A percentile compares a stretch with the other conserved stretches of the same genome.
These are phyloP conservation scores for Castanopsis chinensis DNA, from an alignment of 306 rosid genomes.

Conservation along the genomic window DNA sequence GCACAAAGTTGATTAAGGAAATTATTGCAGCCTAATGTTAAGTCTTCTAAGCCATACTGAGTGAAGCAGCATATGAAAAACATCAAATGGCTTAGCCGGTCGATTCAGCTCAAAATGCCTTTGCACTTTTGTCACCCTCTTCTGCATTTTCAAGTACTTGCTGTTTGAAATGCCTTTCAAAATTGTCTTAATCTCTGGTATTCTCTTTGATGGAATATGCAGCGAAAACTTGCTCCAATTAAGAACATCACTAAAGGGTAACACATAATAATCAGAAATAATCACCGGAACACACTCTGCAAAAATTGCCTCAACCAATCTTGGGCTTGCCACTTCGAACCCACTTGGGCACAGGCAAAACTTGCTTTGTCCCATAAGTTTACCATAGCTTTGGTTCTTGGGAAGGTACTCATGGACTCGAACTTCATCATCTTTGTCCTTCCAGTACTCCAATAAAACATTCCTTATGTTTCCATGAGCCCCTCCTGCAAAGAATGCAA, in stretches of 20 bases:
- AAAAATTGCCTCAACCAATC: constrained; percentile 67
- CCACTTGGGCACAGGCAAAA: constrained; percentile 89
- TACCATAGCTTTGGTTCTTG: constrained; percentile 45
- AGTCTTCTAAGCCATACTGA: constrained; percentile 72
- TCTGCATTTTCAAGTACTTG: constrained; percentile 45
- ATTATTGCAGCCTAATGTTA: constrained; percentile 1
- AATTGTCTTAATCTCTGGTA: constrained; percentile 55
- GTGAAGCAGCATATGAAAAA: constrained; percentile 75
- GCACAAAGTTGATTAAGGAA: too few relatives aligned
- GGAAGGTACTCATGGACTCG: constrained; percentile 65
- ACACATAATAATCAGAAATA: constrained; percentile 46
- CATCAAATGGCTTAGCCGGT: constrained; percentile 68
- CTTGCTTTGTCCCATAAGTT: constrained; percentile 60
- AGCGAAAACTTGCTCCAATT: constrained; percentile 66
- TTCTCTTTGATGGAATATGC: constrained; percentile 39
- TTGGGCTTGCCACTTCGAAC: constrained; percentile 81
- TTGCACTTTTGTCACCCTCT: constrained; percentile 38
- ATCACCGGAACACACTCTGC: constrained; percentile 76
- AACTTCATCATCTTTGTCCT: constrained; percentile 53
- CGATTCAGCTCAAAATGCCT: constrained; percentile 62
- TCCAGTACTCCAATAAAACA: constrained; percentile 52
- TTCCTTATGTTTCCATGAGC: constrained; percentile 58
- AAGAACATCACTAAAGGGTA: constrained; percentile 77
- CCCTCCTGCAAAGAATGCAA: constrained; percentile 76
- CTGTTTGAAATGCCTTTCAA: constrained; percentile 39